Percentiles rank a stretch among this genome's conserved stretches.
Evolutionary conservation across 306 rosid genomes (phyloP).

Genomic region (Inga laurina): DNA sequence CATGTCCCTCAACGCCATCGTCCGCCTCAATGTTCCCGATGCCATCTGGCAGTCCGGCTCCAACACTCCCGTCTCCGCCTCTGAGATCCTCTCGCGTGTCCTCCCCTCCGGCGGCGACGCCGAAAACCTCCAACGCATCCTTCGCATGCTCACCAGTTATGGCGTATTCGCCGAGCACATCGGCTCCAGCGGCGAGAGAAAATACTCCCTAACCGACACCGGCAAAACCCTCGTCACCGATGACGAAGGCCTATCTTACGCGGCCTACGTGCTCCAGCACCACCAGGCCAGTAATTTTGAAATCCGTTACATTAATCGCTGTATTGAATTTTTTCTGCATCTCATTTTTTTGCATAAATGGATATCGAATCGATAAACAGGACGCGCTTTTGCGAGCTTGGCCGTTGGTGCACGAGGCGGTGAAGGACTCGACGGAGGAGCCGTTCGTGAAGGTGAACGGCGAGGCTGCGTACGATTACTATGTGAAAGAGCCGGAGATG

Average conservation of each 20-base stretch:
- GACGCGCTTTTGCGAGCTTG: conserved; percentile 81
- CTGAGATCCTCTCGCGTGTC: conserved; percentile 54
- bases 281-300: conserved; percentile 60
- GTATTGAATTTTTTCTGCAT: background rate
- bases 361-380: conserved; percentile 23
- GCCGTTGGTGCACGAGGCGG: conserved; percentile 91
- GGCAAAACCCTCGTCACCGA: conserved; percentile 80
- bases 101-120: conserved; percentile 67
- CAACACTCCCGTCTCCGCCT: conserved; percentile 69
- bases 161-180: conserved; percentile 72
- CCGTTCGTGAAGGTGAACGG: conserved; percentile 84
- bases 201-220: conserved; percentile 70
- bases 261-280: conserved; percentile 80
- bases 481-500: conserved; percentile 74
- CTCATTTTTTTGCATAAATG: background rate
- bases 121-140: conserved; percentile 83
- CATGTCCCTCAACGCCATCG: conserved; percentile 88
- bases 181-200: conserved; percentile 36
- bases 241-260: conserved; percentile 64
- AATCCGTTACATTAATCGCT: background rate
- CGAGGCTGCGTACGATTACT: conserved; percentile 67
- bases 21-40: conserved; percentile 80
- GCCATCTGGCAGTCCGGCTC: conserved; percentile 83
- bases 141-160: conserved; percentile 76
- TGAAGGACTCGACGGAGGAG: conserved; percentile 67